Conservation (phyloP, 2,329 filamentous ascomycete species). For the Lasiodiplodia sp. region DNA sequence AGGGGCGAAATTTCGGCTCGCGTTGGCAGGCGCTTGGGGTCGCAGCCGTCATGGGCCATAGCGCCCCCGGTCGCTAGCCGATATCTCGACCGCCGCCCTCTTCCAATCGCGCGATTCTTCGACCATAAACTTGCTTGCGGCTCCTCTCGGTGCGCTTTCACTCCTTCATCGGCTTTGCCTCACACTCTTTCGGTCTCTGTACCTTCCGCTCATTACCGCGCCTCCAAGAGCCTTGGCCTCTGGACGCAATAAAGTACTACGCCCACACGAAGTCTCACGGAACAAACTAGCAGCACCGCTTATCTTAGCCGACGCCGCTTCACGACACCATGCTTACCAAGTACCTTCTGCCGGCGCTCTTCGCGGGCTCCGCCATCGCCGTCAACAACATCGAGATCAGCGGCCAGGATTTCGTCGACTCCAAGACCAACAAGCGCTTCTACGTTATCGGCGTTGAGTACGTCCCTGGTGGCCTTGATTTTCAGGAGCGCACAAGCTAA, state of each 20-base stretch:
- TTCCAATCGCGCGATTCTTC: constrained; percentile 18
- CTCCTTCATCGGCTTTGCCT: constrained; percentile 25
- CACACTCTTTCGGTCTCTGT: constrained; percentile 21
- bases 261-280: constrained; percentile 3
- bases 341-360: constrained; percentile 27
- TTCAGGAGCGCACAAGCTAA: constrained; percentile 5
- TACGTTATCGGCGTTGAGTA: constrained; percentile 69
- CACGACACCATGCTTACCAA: constrained; percentile 24
- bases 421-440: constrained; percentile 64
- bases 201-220: constrained; percentile 25
- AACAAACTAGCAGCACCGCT: constrained; percentile 23
- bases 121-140: constrained; percentile 16
- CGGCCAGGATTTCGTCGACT: constrained; percentile 69
- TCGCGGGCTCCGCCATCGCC: constrained; percentile 56
- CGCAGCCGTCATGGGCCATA: constrained; percentile 10
- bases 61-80: constrained; percentile 18
- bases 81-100: constrained; percentile 21
- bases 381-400: constrained; percentile 64
- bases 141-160: constrained; percentile 19
- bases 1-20: constrained; percentile 29
- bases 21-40: constrained; percentile 17
- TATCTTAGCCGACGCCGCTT: constrained; percentile 8
- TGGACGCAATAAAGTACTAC: constrained; percentile 15
- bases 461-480: constrained; percentile 35
- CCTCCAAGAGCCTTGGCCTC: constrained; percentile 20